Evolutionary conservation across 2,329 filamentous ascomycete genomes (phyloP), one percentile per base, ranked within the genome.

Genomic region (Pyrenophora seminiperda): DNA sequence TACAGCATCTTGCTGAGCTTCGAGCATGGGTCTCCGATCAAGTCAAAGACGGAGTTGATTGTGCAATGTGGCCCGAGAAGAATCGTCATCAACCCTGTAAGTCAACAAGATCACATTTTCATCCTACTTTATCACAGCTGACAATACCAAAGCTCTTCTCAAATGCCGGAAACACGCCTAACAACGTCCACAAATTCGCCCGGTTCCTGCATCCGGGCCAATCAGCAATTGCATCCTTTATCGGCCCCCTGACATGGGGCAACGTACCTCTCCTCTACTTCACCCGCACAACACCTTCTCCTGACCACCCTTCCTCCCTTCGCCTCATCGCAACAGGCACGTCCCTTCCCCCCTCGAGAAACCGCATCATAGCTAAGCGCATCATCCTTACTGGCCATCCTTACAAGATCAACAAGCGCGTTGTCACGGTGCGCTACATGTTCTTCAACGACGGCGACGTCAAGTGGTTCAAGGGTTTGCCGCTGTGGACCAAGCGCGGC

Each of bases 341-440:
- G 0, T 86, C 89, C 5, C 81, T 97, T 13, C 86, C 91, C 0
- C 90, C 91, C 71, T 73, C 92, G 75, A 69, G 85, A 70, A 66
- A 76, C 39, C 87, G 94, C 31, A 88, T 99, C 47, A 85, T 99
- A 53, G 92, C 93, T 65, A 99, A 99, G 78, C 88, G 94, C 43
- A 86, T 96, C 62, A 90, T 97, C 58, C 81, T 99, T 49, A 96
- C 94, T 0, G 95, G 94, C 13, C 93, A 99, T 71, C 94, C 95
- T 0, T 97, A 91, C 82, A 96, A 99, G 78, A 99, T 99, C 73
- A 91, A 99, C 84, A 97, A 96, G 83, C 91, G 89, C 75, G 81
- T 99, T 18, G 94, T 99, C 52, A 99, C 95, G 0, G 87, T 99
- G 38, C 88, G 94, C 22, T 99, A 99, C 82, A 99, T 99, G 95